phyloP scores from a whole-genome alignment of 2,329 filamentous ascomycete genomes.

The Parastagonospora nodorum region DNA sequence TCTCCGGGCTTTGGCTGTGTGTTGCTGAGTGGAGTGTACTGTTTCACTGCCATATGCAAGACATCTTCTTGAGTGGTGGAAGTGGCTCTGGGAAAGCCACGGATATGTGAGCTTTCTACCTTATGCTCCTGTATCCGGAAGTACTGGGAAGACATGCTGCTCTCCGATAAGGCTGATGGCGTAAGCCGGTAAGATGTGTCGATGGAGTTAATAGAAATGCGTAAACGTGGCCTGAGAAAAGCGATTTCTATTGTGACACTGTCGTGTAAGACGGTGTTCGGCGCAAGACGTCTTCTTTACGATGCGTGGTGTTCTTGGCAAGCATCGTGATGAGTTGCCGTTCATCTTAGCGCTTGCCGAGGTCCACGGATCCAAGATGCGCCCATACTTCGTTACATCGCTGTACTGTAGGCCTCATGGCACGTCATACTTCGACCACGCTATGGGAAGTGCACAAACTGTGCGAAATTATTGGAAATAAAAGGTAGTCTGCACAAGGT shows the following conservation, averaged over 20 bases:
- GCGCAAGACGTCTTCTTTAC: not conserved
- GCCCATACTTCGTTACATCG: not conserved
- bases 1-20: slow-evolving; percentile 71
- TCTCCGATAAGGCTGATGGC: not conserved
- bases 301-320: not conserved
- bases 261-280: not conserved
- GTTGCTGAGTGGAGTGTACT: slow-evolving; percentile 81
- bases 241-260: too few species aligned
- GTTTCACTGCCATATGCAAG: slow-evolving; percentile 78
- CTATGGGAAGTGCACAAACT: not conserved
- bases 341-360: slow-evolving; percentile 29
- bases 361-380: slow-evolving; percentile 18
- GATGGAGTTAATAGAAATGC: not conserved
- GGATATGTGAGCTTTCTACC: slow-evolving; percentile 70
- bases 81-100: slow-evolving; percentile 78
- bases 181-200: not conserved
- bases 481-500: not conserved
- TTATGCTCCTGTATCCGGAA: slow-evolving; percentile 76
- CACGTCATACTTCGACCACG: not conserved
- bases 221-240: not conserved
- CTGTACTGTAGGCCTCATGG: not conserved
- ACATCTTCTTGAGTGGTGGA: slow-evolving; percentile 74
- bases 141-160: slow-evolving; percentile 46
- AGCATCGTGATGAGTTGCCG: slow-evolving; percentile 31
- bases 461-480: not conserved